Percentiles rank a stretch among this genome's conserved stretches.
Evolutionary conservation across 345 rosid genomes (phyloP).

Genomic region (Salix suchowensis): DNA sequence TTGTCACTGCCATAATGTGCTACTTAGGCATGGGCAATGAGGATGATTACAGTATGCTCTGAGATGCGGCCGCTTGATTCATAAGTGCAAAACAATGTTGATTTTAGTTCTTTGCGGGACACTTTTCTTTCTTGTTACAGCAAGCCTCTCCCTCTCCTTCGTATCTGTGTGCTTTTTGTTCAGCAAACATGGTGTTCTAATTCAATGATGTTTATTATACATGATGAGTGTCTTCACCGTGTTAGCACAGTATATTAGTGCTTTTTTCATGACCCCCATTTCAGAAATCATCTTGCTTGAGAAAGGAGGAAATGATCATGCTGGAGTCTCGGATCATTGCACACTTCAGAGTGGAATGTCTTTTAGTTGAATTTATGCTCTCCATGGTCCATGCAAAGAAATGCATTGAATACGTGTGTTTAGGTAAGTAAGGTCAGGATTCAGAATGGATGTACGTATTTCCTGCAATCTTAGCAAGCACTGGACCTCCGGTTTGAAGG

Average conservation of each 20-base stretch:
- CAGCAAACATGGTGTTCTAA: neutral
- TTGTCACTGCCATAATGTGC: conserved; percentile 67
- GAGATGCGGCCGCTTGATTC: conserved; percentile 10
- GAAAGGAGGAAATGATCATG: too few relatives aligned
- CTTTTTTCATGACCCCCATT: too few relatives aligned
- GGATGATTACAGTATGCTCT: conserved; percentile 50
- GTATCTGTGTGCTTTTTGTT: neutral
- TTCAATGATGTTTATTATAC: neutral
- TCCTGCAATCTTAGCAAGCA: too few relatives aligned
- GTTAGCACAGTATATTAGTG: neutral
- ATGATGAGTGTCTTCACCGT: neutral
- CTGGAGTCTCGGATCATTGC: too few relatives aligned
- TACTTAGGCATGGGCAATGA: conserved; percentile 49
- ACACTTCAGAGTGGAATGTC: too few relatives aligned
- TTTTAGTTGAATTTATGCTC: too few relatives aligned
- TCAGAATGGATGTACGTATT: too few relatives aligned
- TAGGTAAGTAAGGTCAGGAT: too few relatives aligned
- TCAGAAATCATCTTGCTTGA: too few relatives aligned
- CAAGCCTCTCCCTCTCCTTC: neutral
- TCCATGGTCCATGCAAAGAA: too few relatives aligned
- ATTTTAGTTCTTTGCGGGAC: neutral
- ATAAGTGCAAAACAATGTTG: neutral
- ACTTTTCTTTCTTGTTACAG: neutral
- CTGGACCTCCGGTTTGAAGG: too few relatives aligned
- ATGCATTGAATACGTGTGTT: too few relatives aligned